Evolutionary conservation across 768 basidiomycete species (phyloP).

Genomic region (Tylopilus vinaceipallidus): DNA sequence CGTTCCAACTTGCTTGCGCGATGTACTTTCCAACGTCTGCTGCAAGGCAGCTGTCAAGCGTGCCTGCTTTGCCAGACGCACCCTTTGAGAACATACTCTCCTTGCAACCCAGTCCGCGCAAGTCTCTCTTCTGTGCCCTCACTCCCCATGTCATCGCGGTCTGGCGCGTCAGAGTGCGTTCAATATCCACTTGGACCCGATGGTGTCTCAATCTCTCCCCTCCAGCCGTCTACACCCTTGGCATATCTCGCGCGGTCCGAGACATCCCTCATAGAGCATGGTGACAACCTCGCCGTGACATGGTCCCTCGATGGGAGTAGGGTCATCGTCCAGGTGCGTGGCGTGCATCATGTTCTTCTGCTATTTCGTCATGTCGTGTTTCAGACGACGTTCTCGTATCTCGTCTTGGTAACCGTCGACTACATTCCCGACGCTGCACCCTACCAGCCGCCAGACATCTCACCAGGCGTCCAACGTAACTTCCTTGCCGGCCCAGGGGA

Average conservation of each 20-base stretch:
- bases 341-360: neutral
- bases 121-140: slow-evolving; percentile 73
- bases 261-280: slow-evolving; percentile 77
- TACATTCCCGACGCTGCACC: slow-evolving; percentile 53
- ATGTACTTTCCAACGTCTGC: slow-evolving; percentile 90
- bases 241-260: slow-evolving; percentile 75
- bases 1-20: neutral
- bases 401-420: slow-evolving; percentile 71
- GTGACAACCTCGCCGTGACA: slow-evolving; percentile 67
- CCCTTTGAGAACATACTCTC: slow-evolving; percentile 56
- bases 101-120: slow-evolving; percentile 65
- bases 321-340: slow-evolving; percentile 75
- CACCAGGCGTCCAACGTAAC: slow-evolving; percentile 51
- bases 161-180: slow-evolving; percentile 78
- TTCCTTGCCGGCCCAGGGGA: slow-evolving; percentile 84
- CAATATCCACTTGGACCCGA: neutral
- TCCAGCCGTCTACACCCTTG: slow-evolving; percentile 67
- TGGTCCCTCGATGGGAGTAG: slow-evolving; percentile 85
- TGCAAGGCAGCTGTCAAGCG: slow-evolving; percentile 67
- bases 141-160: slow-evolving; percentile 70
- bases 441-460: slow-evolving; percentile 53
- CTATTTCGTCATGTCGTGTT: neutral
- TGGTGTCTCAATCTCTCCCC: neutral
- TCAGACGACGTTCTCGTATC: slow-evolving; percentile 78
- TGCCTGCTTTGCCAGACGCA: slow-evolving; percentile 65